Evolutionary conservation across 2,329 filamentous ascomycete genomes (phyloP), one percentile per base, ranked within the genome.

Genomic region (Monosporascus sp.): DNA sequence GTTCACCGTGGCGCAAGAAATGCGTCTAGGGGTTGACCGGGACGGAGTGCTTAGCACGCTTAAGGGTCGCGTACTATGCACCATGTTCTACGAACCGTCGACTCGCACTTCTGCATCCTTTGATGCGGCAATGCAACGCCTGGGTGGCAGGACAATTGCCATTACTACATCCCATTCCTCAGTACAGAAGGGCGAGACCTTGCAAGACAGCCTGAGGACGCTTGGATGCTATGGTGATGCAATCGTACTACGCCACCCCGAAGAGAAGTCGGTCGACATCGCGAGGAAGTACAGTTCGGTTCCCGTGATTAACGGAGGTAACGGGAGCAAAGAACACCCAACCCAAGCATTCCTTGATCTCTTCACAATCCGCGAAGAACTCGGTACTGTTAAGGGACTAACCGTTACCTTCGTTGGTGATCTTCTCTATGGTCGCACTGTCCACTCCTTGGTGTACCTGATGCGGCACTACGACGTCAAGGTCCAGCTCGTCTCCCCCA

Each of bases 291-390:
- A 87, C 75, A 91, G 90, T 44, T 85, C 87, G 17, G 90, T 97
- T 1, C 94, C 94, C 1, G 85, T 99, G 66, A 93, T 99, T 79
- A 99, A 99, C 69, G 94, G 91, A 59, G 94, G 94, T 49, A 99
- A 99, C 69, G 94, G 94, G 58, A 91, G 88, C 73, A 86, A 90
- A 64, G 94, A 99, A 76, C 94, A 99, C 74, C 94, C 94, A 1
- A 99, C 94, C 0, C 94, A 99, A 74, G 94, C 94, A 0, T 94
- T 99, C 81, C 79, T 99, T 22, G 94, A 99, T 66, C 86, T 99
- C 53, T 99, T 97, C 78, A 97, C 94, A 51, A 99, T 99, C 67
- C 90, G 94, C 61, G 94, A 99, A 73, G 94, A 99, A 72, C 81
- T 97, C 8, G 94, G 94, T 58, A 97, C 92, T 0, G 93, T 97